Conservation (phyloP, 148 eudicot species). For the Camellia sinensis region DNA sequence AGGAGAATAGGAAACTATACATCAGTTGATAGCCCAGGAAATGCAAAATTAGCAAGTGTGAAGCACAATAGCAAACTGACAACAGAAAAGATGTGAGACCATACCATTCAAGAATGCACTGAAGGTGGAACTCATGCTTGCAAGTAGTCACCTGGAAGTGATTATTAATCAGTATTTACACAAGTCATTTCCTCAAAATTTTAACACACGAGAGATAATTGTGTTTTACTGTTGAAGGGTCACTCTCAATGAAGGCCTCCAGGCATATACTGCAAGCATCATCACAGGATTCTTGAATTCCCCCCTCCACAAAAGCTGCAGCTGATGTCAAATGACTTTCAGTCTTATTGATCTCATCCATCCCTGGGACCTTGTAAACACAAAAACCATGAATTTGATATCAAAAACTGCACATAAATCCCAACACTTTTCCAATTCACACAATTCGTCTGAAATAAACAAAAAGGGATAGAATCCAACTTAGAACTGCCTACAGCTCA, state of each 20-base stretch:
- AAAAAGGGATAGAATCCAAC: neutral
- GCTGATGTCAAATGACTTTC: slow-evolving; percentile 39
- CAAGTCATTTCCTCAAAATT: neutral
- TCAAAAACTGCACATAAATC: neutral
- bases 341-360: slow-evolving; percentile 33
- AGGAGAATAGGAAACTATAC: neutral
- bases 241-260: slow-evolving; percentile 36
- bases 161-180: neutral
- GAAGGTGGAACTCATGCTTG: slow-evolving; percentile 52
- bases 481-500: neutral
- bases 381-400: neutral
- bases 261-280: slow-evolving; percentile 53
- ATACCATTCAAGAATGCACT: slow-evolving; percentile 46
- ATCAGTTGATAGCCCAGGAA: neutral
- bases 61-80: neutral
- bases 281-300: slow-evolving; percentile 48
- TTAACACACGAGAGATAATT: neutral
- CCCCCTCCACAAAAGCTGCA: slow-evolving; percentile 45
- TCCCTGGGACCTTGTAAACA: slow-evolving; percentile 23
- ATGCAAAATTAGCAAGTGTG: neutral
- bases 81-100: neutral
- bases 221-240: slow-evolving; percentile 31
- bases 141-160: slow-evolving; percentile 31
- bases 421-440: neutral
- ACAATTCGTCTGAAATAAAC: neutral